Conservation (phyloP, 2,329 filamentous ascomycete genomes). For the Pyricularia pennisetigena region DNA sequence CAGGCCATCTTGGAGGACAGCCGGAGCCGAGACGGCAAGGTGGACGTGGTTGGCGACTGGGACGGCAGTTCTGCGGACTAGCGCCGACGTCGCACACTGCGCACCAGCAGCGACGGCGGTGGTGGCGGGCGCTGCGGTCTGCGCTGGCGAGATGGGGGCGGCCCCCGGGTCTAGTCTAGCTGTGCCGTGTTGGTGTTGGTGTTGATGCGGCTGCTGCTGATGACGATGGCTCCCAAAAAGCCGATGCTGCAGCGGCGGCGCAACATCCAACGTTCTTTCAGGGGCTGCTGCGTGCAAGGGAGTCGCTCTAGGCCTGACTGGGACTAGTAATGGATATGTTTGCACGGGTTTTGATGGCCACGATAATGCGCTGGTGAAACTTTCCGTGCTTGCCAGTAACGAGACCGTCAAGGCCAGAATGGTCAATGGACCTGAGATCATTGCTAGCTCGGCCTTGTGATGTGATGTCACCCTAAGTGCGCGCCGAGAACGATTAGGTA, state of each 20-base stretch:
- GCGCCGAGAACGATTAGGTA: neutral
- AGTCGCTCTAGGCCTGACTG: neutral
- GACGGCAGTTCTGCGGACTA: neutral
- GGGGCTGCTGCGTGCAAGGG: neutral
- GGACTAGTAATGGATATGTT: neutral
- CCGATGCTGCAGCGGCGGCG: neutral
- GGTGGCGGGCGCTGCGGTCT: neutral
- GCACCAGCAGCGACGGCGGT: neutral
- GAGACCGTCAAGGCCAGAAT: neutral
- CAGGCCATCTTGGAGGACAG: slow-evolving; percentile 62
- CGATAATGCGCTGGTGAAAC: neutral
- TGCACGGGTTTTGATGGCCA: neutral
- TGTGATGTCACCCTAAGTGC: neutral
- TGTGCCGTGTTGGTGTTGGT: neutral
- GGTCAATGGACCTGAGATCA: neutral
- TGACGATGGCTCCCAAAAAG: neutral
- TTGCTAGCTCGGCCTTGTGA: neutral
- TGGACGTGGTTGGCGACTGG: neutral
- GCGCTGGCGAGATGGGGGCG: neutral
- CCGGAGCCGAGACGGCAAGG: neutral
- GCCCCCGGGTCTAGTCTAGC: neutral
- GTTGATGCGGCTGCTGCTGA: neutral
- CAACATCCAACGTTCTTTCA: neutral
- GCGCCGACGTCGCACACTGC: neutral
- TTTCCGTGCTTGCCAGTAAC: neutral